A percentile compares a stretch with the other conserved stretches of the same genome.
Conservation (phyloP, 768 basidiomycete genomes). For the Collybia nuda region DNA sequence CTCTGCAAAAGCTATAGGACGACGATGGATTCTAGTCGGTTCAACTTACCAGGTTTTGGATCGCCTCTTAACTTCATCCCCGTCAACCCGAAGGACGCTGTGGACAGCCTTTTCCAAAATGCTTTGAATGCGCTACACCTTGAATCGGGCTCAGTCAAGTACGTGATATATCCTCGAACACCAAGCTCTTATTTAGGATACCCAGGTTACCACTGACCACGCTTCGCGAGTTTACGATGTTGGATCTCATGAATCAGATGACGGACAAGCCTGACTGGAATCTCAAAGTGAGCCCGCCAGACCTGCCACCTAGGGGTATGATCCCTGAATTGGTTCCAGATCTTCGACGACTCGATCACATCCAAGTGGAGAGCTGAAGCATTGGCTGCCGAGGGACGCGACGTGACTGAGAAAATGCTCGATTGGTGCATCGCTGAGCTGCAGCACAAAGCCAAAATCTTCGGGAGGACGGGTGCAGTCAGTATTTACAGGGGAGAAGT, state of each 20-base stretch:
- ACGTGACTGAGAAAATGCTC: constrained; percentile 16
- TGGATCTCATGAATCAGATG: constrained; percentile 31
- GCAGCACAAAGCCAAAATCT: constrained; percentile 15
- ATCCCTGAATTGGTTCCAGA: constrained; percentile 7
- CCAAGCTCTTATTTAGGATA: not conserved
- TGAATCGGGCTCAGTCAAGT: not conserved
- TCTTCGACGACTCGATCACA: constrained; percentile 15
- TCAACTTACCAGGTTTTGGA: constrained; percentile 2
- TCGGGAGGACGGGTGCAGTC: constrained; percentile 12
- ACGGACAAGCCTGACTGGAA: constrained; percentile 35
- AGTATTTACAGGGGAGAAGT: constrained; percentile 18
- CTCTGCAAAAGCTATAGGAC: not conserved
- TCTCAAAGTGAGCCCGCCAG: constrained; percentile 19
- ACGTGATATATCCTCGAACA: not conserved
- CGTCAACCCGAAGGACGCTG: too few relatives aligned
- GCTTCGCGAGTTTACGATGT: constrained; percentile 31
- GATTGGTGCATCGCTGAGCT: constrained; percentile 22
- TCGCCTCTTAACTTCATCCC: not conserved
- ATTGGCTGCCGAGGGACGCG: constrained; percentile 1
- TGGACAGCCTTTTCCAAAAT: not conserved
- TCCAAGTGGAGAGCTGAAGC: constrained; percentile 15
- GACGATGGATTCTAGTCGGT: not conserved
- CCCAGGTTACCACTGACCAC: constrained; percentile 14
- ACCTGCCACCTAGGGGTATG: not conserved
- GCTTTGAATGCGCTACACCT: not conserved